A percentile compares a stretch with the other conserved stretches of the same genome.
Conservation (phyloP, 805 yeast species). For the Candida awuae region DNA sequence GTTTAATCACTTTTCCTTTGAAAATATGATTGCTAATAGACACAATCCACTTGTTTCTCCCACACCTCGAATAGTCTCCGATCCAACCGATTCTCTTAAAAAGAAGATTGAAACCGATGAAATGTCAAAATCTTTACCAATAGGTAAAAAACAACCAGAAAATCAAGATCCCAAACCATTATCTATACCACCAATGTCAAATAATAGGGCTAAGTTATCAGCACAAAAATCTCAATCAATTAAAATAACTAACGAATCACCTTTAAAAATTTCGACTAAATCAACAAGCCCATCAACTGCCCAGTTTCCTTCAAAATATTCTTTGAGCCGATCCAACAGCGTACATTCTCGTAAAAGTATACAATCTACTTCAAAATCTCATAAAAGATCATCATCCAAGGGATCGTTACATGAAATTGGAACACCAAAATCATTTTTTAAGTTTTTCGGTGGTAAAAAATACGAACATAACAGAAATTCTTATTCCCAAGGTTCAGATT, state of each 20-base stretch:
- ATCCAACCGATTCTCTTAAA: slow-evolving; percentile 1
- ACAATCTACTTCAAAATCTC: slow-evolving; percentile 46
- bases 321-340: slow-evolving; percentile 5
- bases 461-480: background rate
- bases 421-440: slow-evolving; percentile 26
- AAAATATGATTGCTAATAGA: slow-evolving; percentile 6
- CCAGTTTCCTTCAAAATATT: background rate
- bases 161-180: slow-evolving; percentile 1
- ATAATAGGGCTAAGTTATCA: background rate
- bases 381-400: slow-evolving; percentile 23
- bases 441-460: slow-evolving; percentile 20
- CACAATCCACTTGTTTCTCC: background rate
- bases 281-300: background rate
- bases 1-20: slow-evolving; percentile 14
- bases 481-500: slow-evolving; percentile 7
- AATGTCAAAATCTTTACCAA: slow-evolving; percentile 7
- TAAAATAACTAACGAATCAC: background rate
- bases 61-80: slow-evolving; percentile 4
- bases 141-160: slow-evolving; percentile 4
- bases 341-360: slow-evolving; percentile 7
- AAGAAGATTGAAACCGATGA: background rate
- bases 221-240: background rate
- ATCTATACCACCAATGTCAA: slow-evolving; percentile 7
- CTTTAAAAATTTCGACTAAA: background rate
- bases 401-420: slow-evolving; percentile 24